Evolutionary conservation across 169 alveolate genomes (phyloP).

Genomic region (Eimeria acervulina): DNA sequence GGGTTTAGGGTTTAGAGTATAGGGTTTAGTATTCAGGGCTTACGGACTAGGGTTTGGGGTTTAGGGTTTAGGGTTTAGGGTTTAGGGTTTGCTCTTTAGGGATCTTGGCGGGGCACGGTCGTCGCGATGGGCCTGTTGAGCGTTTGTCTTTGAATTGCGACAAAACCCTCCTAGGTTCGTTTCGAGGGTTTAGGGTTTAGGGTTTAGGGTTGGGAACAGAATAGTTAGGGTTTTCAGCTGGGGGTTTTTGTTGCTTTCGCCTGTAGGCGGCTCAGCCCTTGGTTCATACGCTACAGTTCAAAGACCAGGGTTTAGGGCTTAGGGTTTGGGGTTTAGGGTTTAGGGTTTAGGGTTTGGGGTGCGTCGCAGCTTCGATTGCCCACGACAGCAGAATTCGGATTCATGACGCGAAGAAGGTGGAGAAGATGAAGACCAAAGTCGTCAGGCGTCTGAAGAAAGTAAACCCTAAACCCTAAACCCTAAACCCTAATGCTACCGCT

Average conservation of each 20-base stretch:
- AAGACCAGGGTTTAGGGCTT: background rate
- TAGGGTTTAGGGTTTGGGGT: background rate
- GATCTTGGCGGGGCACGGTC: slow-evolving; percentile 16
- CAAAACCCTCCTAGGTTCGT: slow-evolving; percentile 12
- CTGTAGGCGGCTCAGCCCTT: too few relatives aligned
- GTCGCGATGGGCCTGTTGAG: slow-evolving; percentile 29
- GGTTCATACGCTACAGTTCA: too few relatives aligned
- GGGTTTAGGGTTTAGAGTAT: background rate
- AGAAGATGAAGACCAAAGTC: slow-evolving; percentile 1
- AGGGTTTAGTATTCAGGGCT: background rate
- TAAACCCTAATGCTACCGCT: background rate
- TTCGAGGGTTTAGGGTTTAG: background rate
- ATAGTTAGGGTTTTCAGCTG: background rate
- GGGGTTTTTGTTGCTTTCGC: background rate
- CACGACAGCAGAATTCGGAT: slow-evolving; percentile 21
- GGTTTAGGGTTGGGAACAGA: background rate
- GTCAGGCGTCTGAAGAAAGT: slow-evolving; percentile 32
- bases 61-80: background rate
- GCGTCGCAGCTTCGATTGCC: slow-evolving; percentile 5
- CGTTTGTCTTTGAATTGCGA: background rate
- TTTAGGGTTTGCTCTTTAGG: background rate
- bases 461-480: background rate
- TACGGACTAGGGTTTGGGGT: too few relatives aligned
- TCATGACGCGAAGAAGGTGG: slow-evolving; percentile 9
- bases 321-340: background rate